phyloP scores from a whole-genome alignment of 768 basidiomycete genomes.

The Kwoniella newhampshirensis region DNA sequence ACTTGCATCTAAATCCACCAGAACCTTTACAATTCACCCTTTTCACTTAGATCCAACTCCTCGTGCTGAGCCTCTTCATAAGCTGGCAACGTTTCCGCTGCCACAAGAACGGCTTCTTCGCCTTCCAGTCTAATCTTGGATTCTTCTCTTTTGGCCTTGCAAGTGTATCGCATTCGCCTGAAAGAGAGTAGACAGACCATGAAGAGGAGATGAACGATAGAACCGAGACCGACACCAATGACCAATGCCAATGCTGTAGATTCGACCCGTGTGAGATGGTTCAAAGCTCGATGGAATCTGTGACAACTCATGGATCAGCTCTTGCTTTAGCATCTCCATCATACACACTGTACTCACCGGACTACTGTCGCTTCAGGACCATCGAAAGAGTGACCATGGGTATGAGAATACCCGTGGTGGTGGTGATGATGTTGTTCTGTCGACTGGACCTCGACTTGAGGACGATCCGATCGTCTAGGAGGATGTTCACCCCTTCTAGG shows the following conservation, averaged over 20 bases:
- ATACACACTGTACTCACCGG: slow-evolving; percentile 13
- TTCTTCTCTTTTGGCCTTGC: slow-evolving; percentile 7
- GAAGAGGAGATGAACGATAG: slow-evolving; percentile 40
- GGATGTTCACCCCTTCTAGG: slow-evolving; percentile 7
- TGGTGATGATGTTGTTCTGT: slow-evolving; percentile 3
- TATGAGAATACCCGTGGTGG: slow-evolving; percentile 7
- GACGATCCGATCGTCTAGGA: background rate
- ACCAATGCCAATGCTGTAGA: slow-evolving; percentile 37
- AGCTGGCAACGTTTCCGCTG: slow-evolving; percentile 29
- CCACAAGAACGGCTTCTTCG: slow-evolving; percentile 16
- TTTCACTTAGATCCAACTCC: slow-evolving; percentile 9
- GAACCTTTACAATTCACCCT: background rate
- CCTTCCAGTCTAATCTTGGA: slow-evolving; percentile 17
- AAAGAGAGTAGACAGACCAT: slow-evolving; percentile 34
- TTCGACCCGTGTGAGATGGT: slow-evolving; percentile 30
- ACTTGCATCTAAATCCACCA: background rate
- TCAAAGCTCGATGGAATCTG: slow-evolving; percentile 36
- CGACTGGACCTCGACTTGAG: slow-evolving; percentile 8
- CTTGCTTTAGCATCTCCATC: background rate
- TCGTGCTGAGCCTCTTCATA: slow-evolving; percentile 19
- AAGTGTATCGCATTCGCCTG: slow-evolving; percentile 21
- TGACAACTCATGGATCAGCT: background rate
- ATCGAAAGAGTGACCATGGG: slow-evolving; percentile 14
- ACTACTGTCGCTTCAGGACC: slow-evolving; percentile 10
- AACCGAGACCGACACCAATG: slow-evolving; percentile 42